Evolutionary conservation across 345 rosid genomes (phyloP).

Genomic region (Euphorbia lathyris): DNA sequence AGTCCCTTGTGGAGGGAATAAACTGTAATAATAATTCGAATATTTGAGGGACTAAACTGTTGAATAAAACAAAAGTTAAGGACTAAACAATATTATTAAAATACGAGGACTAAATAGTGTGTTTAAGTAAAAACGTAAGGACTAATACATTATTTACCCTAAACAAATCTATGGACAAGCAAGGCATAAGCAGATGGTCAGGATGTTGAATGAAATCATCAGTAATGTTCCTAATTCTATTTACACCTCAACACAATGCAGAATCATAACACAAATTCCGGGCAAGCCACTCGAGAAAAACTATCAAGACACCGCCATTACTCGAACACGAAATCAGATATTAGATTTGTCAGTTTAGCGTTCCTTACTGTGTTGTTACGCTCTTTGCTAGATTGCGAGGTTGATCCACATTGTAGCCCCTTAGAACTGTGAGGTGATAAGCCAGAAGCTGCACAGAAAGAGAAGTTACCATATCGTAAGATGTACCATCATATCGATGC

Average conservation of each 20-base stretch:
- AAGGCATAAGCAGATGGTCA: neutral
- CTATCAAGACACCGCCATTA: neutral
- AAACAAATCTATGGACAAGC: neutral
- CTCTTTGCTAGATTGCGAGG: constrained; percentile 93
- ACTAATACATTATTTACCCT: too few species aligned
- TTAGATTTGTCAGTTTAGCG: neutral
- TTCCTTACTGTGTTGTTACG: constrained; percentile 65
- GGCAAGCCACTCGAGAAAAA: neutral
- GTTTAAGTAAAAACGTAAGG: too few species aligned
- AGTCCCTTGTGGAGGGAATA: too few species aligned
- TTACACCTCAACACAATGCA: constrained; percentile 1
- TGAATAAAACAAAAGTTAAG: too few species aligned
- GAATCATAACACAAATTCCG: neutral
- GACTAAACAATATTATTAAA: too few species aligned
- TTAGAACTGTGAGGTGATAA: constrained; percentile 79
- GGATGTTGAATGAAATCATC: neutral
- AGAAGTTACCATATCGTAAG: neutral
- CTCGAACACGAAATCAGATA: neutral
- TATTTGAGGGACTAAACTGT: too few species aligned
- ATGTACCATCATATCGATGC: neutral
- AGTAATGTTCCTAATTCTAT: neutral
- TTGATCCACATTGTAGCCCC: constrained; percentile 86
- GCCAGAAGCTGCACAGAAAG: constrained; percentile 62
- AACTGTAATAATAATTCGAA: too few species aligned
- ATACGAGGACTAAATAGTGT: too few species aligned